Evolutionary conservation across 345 rosid species (phyloP), one percentile per base, ranked within the genome.

Genomic region (Citrus australasica): DNA sequence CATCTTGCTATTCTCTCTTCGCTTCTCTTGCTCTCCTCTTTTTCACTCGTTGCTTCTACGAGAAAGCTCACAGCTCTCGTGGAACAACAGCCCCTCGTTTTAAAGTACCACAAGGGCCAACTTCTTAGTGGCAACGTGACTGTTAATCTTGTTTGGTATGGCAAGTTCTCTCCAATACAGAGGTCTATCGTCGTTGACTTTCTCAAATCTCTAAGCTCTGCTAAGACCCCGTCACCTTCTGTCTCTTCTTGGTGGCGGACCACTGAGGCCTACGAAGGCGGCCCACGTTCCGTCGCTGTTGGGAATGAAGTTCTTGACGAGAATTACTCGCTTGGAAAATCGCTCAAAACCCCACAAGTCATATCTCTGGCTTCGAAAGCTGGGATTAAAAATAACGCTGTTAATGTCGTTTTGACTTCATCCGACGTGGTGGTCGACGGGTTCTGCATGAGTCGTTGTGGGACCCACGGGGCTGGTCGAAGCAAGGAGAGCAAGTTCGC

Each of bases 171-270:
- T 53, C 58, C 58, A 3, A 17, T 53, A 53, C 58, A 53, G 87
- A 85, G 60, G 88, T 94, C 5, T 87, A 92, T 19, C 95, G 91
- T 37, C 87, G 88, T 25, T 88, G 94, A 2, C 87, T 90, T 11
- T 94, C 66, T 87, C 88, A 2, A 94, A 91, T 75, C 92, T 92
- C 80, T 92, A 4, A 48, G 87, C 22, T 94, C 97, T 0, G 48
- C 92, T 88, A 27, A 64, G 79, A 16, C 63, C 86, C 9, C 64
- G 67, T 82, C 84, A 56, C 94, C 97, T 16, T 90, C 98, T 0
- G 98, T 95, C 6, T 80, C 94, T 48, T 71, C 83, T 9, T 95
- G 98, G 98, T 93, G 95, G 95, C 86, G 82, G 59, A 86, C 86
- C 75, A 87, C 85, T 0, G 94, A 90, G 69, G 89, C 86, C 55